Evolutionary conservation across 352 stramenopile species (phyloP).

Genomic region (Phytopythium litorale): DNA sequence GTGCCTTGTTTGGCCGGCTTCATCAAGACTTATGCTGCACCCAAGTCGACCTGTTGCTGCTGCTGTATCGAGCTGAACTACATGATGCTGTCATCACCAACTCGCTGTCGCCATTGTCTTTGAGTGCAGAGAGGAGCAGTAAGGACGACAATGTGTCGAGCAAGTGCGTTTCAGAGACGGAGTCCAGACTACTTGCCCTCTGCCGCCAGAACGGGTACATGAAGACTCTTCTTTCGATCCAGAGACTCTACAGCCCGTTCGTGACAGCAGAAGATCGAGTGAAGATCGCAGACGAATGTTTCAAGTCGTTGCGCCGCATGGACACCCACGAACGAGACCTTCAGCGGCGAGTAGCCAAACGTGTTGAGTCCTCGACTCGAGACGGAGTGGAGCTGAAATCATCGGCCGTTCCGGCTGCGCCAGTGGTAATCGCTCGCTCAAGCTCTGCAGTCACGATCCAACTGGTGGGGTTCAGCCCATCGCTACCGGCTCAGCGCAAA

Average conservation of each 20-base stretch:
- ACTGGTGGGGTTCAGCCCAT: slow-evolving; percentile 35
- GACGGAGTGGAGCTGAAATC: not conserved
- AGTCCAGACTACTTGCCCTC: slow-evolving; percentile 34
- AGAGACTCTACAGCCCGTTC: slow-evolving; percentile 22
- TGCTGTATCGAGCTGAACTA: slow-evolving; percentile 56
- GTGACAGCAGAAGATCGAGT: slow-evolving; percentile 16
- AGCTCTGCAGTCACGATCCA: slow-evolving; percentile 49
- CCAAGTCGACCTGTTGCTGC: slow-evolving; percentile 44
- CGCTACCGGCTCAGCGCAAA: slow-evolving; percentile 17
- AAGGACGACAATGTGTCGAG: not conserved
- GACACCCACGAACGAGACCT: slow-evolving; percentile 45
- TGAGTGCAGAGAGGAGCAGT: not conserved
- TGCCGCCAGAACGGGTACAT: slow-evolving; percentile 54
- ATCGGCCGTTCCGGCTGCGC: slow-evolving; percentile 26
- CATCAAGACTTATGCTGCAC: slow-evolving; percentile 57
- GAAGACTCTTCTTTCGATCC: slow-evolving; percentile 38
- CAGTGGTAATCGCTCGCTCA: slow-evolving; percentile 47
- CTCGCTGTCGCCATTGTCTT: slow-evolving; percentile 3
- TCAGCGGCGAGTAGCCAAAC: slow-evolving; percentile 5
- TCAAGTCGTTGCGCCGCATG: slow-evolving; percentile 37
- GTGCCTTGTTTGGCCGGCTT: slow-evolving; percentile 44
- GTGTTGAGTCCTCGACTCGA: slow-evolving; percentile 1
- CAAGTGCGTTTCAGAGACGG: slow-evolving; percentile 7
- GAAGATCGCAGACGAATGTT: slow-evolving; percentile 26
- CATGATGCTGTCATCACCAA: slow-evolving; percentile 36